Percentiles rank a stretch among this genome's conserved stretches.
Conservation (phyloP, 208 protist genomes). For the Leptomonas seymouri region DNA sequence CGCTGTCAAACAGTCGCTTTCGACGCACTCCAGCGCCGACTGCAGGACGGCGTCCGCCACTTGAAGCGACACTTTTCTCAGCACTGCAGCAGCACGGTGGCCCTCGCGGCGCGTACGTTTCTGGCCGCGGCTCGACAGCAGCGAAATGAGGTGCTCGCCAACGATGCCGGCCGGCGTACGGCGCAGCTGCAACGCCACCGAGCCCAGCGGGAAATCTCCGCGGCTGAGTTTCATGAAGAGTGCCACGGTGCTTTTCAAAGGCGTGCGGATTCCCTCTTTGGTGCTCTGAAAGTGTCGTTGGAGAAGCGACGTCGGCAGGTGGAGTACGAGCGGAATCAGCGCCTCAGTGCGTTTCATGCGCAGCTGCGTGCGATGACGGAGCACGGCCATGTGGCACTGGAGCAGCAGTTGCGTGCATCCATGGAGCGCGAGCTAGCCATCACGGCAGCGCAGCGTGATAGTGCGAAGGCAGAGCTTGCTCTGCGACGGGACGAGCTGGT, state of each 20-base stretch:
- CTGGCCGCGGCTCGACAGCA: constrained; percentile 18
- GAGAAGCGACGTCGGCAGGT: constrained; percentile 13
- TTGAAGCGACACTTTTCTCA: constrained; percentile 24
- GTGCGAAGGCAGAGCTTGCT: constrained; percentile 3
- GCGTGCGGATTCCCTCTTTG: constrained; percentile 23
- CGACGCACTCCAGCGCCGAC: constrained; percentile 13
- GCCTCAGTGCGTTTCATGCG: constrained; percentile 20
- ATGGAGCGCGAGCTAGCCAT: constrained; percentile 17
- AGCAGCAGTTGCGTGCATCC: constrained; percentile 16
- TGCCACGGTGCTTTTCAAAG: constrained; percentile 21
- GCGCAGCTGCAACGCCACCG: constrained; percentile 11
- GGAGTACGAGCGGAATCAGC: constrained; percentile 18
- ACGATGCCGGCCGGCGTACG: constrained; percentile 9
- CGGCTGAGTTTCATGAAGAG: constrained; percentile 10
- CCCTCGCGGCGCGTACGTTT: constrained; percentile 10
- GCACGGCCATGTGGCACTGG: constrained; percentile 11
- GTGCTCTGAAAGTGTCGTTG: constrained; percentile 5
- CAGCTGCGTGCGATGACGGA: constrained; percentile 23
- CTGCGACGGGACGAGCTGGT: constrained; percentile 16
- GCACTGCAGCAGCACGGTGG: constrained; percentile 13
- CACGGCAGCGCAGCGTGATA: constrained; percentile 13
- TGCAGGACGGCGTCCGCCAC: constrained; percentile 28
- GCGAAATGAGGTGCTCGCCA: constrained; percentile 16
- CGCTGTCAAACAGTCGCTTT: constrained; percentile 8
- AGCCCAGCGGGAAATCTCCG: background rate